Conservation (phyloP, 345 rosid species). For the Excoecaria agallocha region DNA sequence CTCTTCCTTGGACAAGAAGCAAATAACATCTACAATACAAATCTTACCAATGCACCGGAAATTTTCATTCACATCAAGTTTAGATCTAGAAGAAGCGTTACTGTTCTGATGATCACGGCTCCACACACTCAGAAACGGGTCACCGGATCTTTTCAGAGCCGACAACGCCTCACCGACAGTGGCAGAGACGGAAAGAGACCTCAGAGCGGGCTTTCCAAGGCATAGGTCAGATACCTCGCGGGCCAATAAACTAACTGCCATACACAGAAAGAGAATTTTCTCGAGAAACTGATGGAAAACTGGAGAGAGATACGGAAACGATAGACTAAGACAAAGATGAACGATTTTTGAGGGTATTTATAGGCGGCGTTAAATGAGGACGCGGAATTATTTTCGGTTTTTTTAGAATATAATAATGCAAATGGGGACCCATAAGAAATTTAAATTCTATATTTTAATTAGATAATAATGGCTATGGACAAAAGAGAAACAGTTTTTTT, state of each 20-base stretch:
- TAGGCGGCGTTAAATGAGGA: background rate
- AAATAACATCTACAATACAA: conserved; percentile 57
- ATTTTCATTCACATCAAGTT: background rate
- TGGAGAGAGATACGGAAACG: background rate
- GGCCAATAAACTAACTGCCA: conserved; percentile 53
- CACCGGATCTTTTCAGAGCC: conserved; percentile 41
- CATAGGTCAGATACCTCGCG: conserved; percentile 56
- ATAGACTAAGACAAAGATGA: background rate
- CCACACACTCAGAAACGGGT: conserved; percentile 54
- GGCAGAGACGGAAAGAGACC: conserved; percentile 47
- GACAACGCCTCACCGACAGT: conserved; percentile 60
- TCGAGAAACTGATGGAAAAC: background rate
- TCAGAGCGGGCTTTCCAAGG: conserved; percentile 65
- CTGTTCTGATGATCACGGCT: conserved; percentile 29
- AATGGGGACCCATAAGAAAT: background rate
- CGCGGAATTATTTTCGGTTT: background rate
- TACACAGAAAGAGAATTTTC: conserved; percentile 33
- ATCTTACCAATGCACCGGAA: conserved; percentile 68
- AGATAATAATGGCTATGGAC: too few species aligned
- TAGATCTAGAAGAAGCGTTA: background rate
- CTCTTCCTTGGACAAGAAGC: conserved; percentile 52
- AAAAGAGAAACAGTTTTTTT: too few species aligned
- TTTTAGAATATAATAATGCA: background rate
- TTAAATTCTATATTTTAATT: too few species aligned
- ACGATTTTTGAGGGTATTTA: conserved; percentile 11